Conservation (phyloP, 768 basidiomycete species). For the Dentipellis fragilis region DNA sequence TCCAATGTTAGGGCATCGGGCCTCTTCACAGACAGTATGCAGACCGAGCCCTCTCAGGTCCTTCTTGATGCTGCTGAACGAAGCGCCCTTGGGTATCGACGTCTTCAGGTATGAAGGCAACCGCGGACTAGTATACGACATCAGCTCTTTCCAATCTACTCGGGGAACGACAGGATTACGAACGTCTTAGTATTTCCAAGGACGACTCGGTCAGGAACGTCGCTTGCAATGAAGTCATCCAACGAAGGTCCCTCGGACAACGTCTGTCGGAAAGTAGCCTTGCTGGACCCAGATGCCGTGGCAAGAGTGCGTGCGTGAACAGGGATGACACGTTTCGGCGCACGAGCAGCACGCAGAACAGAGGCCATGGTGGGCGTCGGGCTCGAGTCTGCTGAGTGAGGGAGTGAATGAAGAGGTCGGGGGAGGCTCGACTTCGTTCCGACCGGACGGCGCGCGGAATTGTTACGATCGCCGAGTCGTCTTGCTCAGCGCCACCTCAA, state of each 20-base stretch:
- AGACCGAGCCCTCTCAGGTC: slow-evolving; percentile 86
- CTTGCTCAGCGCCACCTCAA: too few species aligned
- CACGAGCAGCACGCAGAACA: slow-evolving; percentile 12
- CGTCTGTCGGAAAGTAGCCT: slow-evolving; percentile 36
- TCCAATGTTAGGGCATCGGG: slow-evolving; percentile 98
- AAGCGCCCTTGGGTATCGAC: slow-evolving; percentile 78
- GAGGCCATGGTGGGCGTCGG: not conserved
- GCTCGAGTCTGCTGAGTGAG: too few species aligned
- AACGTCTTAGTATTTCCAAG: slow-evolving; percentile 66
- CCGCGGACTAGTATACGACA: slow-evolving; percentile 48
- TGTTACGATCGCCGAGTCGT: too few species aligned
- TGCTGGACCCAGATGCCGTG: slow-evolving; percentile 30
- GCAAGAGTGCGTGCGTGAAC: slow-evolving; percentile 5
- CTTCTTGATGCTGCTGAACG: slow-evolving; percentile 89
- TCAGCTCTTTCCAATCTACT: not conserved
- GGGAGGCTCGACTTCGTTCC: too few species aligned
- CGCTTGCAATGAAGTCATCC: slow-evolving; percentile 72
- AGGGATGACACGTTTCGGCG: not conserved
- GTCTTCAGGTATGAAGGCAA: slow-evolving; percentile 86
- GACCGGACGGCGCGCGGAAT: too few species aligned
- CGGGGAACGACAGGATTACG: slow-evolving; percentile 14
- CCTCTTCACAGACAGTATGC: slow-evolving; percentile 98
- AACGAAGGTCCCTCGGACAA: slow-evolving; percentile 63
- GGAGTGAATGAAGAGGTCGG: too few species aligned
- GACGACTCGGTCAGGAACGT: slow-evolving; percentile 47